phyloP scores from a whole-genome alignment of 805 yeast genomes.

The Hanseniaspora thailandica region DNA sequence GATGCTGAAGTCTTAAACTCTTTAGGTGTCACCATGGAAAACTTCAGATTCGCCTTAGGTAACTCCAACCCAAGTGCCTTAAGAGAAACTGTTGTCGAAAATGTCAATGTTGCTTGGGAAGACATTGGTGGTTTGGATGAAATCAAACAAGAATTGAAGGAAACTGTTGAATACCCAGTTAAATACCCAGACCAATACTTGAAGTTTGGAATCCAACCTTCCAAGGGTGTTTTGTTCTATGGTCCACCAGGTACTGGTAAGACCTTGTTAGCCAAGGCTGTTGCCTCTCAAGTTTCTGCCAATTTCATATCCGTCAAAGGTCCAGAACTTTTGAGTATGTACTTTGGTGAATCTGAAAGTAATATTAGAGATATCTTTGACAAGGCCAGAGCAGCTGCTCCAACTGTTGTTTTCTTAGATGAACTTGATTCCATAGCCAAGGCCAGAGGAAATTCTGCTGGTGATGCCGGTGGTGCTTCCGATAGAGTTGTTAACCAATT shows the following conservation, averaged over 20 bases:
- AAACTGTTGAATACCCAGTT: conserved; percentile 98
- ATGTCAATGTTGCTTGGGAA: conserved; percentile 97
- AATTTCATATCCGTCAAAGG: conserved; percentile 96
- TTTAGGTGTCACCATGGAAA: conserved; percentile 96
- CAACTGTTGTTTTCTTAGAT: conserved; percentile 96
- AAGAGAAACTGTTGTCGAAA: conserved; percentile 98
- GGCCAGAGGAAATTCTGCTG: conserved; percentile 82
- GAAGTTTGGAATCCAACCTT: conserved; percentile 94
- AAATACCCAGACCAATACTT: conserved; percentile 97
- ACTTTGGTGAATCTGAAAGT: conserved; percentile 98
- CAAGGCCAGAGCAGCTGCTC: conserved; percentile 98
- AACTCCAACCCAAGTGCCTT: conserved; percentile 97
- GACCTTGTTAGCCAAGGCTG: conserved; percentile 95
- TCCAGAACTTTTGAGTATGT: conserved; percentile 93
- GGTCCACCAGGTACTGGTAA: conserved; percentile 99
- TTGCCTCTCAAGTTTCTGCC: conserved; percentile 97
- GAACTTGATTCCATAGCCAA: conserved; percentile 97
- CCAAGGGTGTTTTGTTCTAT: conserved; percentile 95
- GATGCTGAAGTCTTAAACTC: conserved; percentile 95
- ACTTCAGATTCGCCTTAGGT: conserved; percentile 94
- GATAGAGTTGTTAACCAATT: conserved; percentile 94
- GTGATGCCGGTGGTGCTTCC: conserved; percentile 94
- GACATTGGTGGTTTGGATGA: conserved; percentile 97
- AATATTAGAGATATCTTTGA: conserved; percentile 96
- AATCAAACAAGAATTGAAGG: conserved; percentile 92